Base-by-base conservation (phyloP, 148 eudicot genomes). In the Persicaria maculosa region DNA sequence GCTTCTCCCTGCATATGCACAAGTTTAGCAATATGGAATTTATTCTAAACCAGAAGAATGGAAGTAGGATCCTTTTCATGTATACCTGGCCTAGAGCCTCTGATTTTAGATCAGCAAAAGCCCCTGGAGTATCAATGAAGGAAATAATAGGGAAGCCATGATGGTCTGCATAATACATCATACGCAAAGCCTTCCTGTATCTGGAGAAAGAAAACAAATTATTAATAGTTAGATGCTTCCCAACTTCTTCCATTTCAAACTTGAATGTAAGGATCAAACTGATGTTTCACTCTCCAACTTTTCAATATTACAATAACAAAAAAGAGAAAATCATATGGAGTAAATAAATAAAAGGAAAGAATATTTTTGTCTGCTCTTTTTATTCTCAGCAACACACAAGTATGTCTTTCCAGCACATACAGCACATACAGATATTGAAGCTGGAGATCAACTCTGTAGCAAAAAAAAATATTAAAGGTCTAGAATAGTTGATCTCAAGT, bases 161-260 rank as follows among this genome's bases (percentile, higher is more conserved):
- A 84, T 89, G 97, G 78, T 92, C 92, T 50, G 94, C 94, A 76
- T 91, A 89, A 72, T 89, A 80, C 97, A 92, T 89, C 94, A 92
- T 86, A 48, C 97, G 91, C 44, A 92, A 82, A 73, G 97, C 97
- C 83, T 92, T 92, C 54, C 92, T 83, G 72, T 89, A 92, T 46
- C 94, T 89, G 88, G 80, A 36, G 44, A 50, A 70, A 62, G 45
- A 53, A 72, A 68, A 25, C 22, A 70, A 9, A 40, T n/a, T 12
- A 57, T 54, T 57, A 25, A 72, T 53, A 52, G 59, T 70, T 44
- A 80, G 75, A 65, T 36, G 69, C 36, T 61, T 12, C 68, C 11
- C 11, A 25, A 62, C 64, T 67, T 36, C 59, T 57, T 48, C 55
- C 57, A 71, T 36, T 57, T 57, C 12, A 57, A 57, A 31, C 40